These are phyloP conservation scores for Mortierella sp. DNA, from an alignment of 371 early-diverging fungal species.

Conservation along the genomic window DNA sequence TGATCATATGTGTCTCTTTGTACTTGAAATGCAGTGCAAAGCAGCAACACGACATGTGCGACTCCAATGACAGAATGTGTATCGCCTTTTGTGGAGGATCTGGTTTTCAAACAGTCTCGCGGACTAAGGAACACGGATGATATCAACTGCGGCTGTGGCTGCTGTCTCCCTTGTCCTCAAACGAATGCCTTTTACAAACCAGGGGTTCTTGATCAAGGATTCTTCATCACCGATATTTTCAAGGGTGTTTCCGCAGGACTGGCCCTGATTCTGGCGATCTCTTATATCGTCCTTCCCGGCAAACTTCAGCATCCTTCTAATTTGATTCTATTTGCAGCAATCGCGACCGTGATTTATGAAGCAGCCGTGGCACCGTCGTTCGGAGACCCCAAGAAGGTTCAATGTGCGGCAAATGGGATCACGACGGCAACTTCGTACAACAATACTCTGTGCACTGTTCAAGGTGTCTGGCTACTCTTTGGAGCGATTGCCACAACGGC, in stretches of 20 bases:
- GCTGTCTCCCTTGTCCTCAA: slow-evolving; percentile 52
- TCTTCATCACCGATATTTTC: slow-evolving; percentile 66
- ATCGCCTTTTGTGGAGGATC: slow-evolving; percentile 33
- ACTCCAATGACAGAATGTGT: slow-evolving; percentile 19
- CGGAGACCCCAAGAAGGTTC: slow-evolving; percentile 65
- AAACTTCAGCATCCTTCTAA: slow-evolving; percentile 52
- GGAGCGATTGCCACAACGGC: slow-evolving; percentile 67
- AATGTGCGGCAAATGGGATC: slow-evolving; percentile 62
- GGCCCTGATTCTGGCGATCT: slow-evolving; percentile 64
- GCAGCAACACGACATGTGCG: slow-evolving; percentile 35
- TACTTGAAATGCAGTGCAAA: slow-evolving; percentile 25
- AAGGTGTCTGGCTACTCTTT: slow-evolving; percentile 70
- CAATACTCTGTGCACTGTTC: slow-evolving; percentile 69
- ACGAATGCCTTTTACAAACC: slow-evolving; percentile 58
- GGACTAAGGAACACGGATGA: slow-evolving; percentile 46
- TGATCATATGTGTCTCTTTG: neutral
- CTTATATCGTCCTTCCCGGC: slow-evolving; percentile 51
- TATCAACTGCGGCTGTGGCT: slow-evolving; percentile 37
- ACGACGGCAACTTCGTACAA: slow-evolving; percentile 61
- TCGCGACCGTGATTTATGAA: slow-evolving; percentile 43
- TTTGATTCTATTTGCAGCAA: slow-evolving; percentile 43
- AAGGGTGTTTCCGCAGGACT: slow-evolving; percentile 63
- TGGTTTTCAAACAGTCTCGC: slow-evolving; percentile 19
- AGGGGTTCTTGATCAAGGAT: slow-evolving; percentile 59
- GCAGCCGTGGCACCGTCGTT: slow-evolving; percentile 65